phyloP scores from a whole-genome alignment of 164 flowering plant genomes.

The Nymphaea thermarum region DNA sequence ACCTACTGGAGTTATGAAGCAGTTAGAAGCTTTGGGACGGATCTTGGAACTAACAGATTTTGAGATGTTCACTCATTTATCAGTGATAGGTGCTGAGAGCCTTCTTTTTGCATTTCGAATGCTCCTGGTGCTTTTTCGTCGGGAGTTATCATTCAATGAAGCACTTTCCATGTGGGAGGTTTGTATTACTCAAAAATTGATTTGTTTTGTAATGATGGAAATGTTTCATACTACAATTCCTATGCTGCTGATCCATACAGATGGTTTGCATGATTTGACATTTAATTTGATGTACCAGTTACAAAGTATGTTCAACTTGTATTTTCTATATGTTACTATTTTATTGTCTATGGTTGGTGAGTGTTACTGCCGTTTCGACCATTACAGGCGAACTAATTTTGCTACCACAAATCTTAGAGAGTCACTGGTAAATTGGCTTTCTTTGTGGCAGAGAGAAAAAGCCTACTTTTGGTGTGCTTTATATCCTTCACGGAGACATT shows the following conservation, averaged over 20 bases:
- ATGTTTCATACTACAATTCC: background rate
- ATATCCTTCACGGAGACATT: too few species aligned
- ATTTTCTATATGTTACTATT: too few species aligned
- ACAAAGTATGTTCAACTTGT: too few species aligned
- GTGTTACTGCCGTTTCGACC: too few species aligned
- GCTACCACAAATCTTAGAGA: too few species aligned
- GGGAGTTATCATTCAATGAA: slow-evolving; percentile 71
- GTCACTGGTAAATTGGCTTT: too few species aligned
- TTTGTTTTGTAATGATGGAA: background rate
- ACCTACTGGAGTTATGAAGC: slow-evolving; percentile 82
- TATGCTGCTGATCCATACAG: background rate
- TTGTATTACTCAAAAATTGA: slow-evolving; percentile 12
- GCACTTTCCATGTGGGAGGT: slow-evolving; percentile 98
- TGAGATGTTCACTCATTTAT: slow-evolving; percentile 65
- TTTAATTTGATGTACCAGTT: too few species aligned
- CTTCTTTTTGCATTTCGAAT: slow-evolving; percentile 90
- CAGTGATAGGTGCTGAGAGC: slow-evolving; percentile 76
- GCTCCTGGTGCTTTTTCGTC: slow-evolving; percentile 84
- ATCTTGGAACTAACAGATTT: slow-evolving; percentile 61
- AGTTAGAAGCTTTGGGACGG: slow-evolving; percentile 61
- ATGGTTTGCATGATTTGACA: too few species aligned
- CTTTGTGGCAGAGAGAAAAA: too few species aligned
- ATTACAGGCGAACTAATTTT: too few species aligned
- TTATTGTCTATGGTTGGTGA: too few species aligned
- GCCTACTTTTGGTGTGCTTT: too few species aligned